Evolutionary conservation across 441 rosid genomes (phyloP), one percentile per base, ranked within the genome.

Genomic region (Erodium trifolium): DNA sequence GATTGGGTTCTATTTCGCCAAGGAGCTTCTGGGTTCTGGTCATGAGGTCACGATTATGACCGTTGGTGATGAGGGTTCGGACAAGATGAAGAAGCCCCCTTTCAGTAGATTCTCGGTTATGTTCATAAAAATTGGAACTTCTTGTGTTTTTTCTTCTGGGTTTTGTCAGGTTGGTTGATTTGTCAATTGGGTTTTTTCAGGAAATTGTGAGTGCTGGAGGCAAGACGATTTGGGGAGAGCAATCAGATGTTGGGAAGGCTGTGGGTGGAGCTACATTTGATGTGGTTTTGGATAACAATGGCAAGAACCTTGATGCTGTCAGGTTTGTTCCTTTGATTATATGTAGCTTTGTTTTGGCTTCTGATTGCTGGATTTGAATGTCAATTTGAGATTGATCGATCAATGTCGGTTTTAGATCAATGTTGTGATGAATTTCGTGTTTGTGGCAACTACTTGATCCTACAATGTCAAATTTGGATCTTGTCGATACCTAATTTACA

Each of bases 271-370:
- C 76, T 69, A 68, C 84, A 43, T 91, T 89, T 68, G 96, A 93
- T 76, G 95, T 85, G 66, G 98, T 93, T 65, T 80, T 93, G 63
- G 96, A 91, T 67, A 91, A 93, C 83, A 93, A 93, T 71, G 98
- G 97, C 84, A 93, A 93, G 84, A 87, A 88, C 72, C 75, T 89
- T 35, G 93, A 91, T 60, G 47, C 90, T 70, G 96, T 91, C 55
- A 88, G 87, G 98, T 90, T 31, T 65, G 81, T 64, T 66, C 3
- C 29, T 74, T 34, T 53, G 19, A 39, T 39, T 0, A 39, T 39
- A 39, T 39, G 34, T 31, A 31, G 34, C 34, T 31, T 31, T 31
- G 34, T 31, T 39, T 39, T 39, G 45, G 45, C 8, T 39, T 39
- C 11, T 39, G 45, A 39, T 39, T 39, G 11, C 1, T 39, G 45